Evolutionary conservation across 179 eudicot species (phyloP).

Genomic region (Carnegiea gigantea): DNA sequence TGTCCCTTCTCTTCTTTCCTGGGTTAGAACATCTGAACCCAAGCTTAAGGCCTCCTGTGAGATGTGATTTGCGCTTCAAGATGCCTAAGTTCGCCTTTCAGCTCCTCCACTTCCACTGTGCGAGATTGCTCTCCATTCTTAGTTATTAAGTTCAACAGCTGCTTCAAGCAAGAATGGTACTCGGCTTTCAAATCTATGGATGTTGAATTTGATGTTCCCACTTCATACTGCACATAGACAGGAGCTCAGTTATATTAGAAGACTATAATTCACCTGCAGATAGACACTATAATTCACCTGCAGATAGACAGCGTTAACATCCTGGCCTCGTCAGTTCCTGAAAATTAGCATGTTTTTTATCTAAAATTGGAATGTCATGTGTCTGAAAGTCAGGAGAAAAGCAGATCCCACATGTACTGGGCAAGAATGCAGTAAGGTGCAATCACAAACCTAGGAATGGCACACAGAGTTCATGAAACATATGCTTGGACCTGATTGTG

Average conservation of each 20-base stretch:
- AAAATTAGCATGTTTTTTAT: too few relatives aligned
- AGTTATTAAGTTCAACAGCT: conserved; percentile 33
- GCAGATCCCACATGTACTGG: background rate
- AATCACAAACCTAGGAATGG: background rate
- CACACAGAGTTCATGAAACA: background rate
- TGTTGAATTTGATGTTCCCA: conserved; percentile 28
- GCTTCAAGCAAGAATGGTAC: conserved; percentile 66
- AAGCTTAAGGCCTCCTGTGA: background rate
- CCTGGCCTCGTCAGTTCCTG: too few relatives aligned
- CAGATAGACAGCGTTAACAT: background rate
- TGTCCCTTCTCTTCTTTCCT: background rate
- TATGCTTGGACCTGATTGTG: background rate
- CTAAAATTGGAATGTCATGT: too few relatives aligned
- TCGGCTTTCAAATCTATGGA: conserved; percentile 44
- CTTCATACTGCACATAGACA: conserved; percentile 45
- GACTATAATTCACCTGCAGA: background rate
- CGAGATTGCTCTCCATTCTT: conserved; percentile 17
- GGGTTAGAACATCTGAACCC: background rate
- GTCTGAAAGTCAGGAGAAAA: background rate
- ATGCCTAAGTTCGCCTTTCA: conserved; percentile 53
- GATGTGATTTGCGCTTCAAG: conserved; percentile 47
- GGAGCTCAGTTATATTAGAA: background rate
- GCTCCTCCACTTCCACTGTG: conserved; percentile 34
- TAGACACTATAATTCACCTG: background rate
- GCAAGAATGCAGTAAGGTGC: background rate